phyloP scores from a whole-genome alignment of 2,329 filamentous ascomycete genomes.

The Lachnellula hyalina region DNA sequence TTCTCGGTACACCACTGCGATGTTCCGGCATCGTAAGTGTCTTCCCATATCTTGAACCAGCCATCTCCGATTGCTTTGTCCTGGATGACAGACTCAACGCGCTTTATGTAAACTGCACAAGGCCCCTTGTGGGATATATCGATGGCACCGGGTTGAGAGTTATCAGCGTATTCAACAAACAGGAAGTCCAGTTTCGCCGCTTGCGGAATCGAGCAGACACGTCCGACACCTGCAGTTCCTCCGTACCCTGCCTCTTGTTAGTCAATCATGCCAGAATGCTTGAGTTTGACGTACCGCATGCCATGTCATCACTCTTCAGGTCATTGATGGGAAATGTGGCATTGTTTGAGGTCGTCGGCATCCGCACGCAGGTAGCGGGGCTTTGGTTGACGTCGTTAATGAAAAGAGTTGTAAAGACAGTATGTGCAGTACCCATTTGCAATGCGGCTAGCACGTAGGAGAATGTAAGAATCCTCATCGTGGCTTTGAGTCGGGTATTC shows the following conservation, averaged over 20 bases:
- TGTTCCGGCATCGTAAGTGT: conserved; percentile 53
- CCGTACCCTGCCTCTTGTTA: conserved; percentile 35
- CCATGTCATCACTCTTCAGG: conserved; percentile 57
- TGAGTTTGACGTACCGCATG: conserved; percentile 53
- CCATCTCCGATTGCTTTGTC: conserved; percentile 55
- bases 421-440: conserved; percentile 46
- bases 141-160: conserved; percentile 48
- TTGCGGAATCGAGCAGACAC: conserved; percentile 37
- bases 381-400: conserved; percentile 60
- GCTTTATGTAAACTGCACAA: conserved; percentile 70
- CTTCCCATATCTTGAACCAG: conserved; percentile 76
- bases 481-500: neutral
- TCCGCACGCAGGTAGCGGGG: conserved; percentile 66
- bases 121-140: conserved; percentile 61
- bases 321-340: conserved; percentile 54
- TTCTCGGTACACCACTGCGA: conserved; percentile 66
- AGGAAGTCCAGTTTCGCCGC: conserved; percentile 43
- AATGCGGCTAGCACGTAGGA: conserved; percentile 16
- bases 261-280: neutral
- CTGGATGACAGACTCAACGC: conserved; percentile 50
- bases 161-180: conserved; percentile 57
- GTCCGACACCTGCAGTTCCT: conserved; percentile 43
- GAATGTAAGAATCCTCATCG: conserved; percentile 3
- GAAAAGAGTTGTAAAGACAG: conserved; percentile 58
- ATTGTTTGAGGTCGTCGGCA: conserved; percentile 48